Conservation (phyloP, 2,329 filamentous ascomycete genomes). For the Pestalotiopsis sp. region DNA sequence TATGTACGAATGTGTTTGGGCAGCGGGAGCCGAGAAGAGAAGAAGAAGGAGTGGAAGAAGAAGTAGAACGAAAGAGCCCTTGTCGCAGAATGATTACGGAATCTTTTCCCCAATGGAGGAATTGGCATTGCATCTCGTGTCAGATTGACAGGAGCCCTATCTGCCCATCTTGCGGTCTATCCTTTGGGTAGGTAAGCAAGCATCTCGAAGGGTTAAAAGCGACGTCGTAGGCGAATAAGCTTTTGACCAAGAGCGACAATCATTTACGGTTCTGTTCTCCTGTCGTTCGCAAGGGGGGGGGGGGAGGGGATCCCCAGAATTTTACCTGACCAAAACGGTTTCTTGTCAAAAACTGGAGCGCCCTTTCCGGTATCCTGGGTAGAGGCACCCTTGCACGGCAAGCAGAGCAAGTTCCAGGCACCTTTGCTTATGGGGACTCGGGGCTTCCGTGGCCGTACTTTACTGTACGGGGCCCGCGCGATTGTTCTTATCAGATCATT, state of each 20-base stretch:
- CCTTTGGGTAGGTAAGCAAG: background rate
- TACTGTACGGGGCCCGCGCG: background rate
- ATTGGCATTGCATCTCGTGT: background rate
- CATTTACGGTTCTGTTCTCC: background rate
- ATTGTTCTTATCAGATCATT: background rate
- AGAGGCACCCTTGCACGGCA: background rate
- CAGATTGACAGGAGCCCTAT: background rate
- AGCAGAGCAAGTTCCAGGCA: background rate
- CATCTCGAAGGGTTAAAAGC: background rate
- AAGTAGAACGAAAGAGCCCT: background rate
- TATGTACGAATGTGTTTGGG: background rate
- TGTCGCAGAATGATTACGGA: background rate
- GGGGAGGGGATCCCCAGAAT: background rate
- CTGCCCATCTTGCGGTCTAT: background rate
- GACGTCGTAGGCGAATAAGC: background rate
- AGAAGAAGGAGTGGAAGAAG: background rate
- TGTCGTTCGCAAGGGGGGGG: no score
- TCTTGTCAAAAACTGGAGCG: background rate
- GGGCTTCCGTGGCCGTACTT: background rate
- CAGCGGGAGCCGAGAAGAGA: background rate
- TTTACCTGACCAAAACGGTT: background rate
- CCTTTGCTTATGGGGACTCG: background rate
- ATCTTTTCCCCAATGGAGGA: background rate
- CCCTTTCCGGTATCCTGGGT: background rate
- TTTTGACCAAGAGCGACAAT: conserved; percentile 7